These are phyloP conservation scores for Pilatotrama ljubarskyi DNA, from an alignment of 768 basidiomycete genomes.

Conservation along the genomic window DNA sequence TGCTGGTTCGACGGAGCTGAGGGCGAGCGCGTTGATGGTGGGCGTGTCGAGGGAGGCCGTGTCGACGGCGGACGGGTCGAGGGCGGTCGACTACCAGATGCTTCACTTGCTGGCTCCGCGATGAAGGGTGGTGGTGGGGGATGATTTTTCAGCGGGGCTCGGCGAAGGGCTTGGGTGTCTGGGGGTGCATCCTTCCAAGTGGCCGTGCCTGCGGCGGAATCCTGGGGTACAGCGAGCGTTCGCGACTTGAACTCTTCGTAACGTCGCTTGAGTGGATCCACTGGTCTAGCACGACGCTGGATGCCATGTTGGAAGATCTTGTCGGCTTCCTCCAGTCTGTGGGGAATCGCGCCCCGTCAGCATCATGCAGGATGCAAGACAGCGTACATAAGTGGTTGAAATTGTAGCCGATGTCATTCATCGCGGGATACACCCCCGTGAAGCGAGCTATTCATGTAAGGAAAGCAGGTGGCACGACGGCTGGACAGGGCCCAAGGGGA, in stretches of 20 bases:
- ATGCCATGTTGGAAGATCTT: conserved; percentile 82
- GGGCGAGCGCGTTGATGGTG: background rate
- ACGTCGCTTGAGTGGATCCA: conserved; percentile 79
- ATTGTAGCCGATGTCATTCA: background rate
- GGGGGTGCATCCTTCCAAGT: conserved; percentile 27
- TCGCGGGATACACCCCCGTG: background rate
- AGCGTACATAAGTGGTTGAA: no score
- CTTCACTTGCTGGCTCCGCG: conserved; percentile 25
- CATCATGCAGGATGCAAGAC: background rate
- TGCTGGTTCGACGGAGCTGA: conserved; percentile 11
- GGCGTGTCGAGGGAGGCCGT: conserved; percentile 1
- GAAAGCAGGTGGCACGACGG: background rate
- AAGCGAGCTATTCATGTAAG: no score
- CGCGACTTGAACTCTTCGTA: conserved; percentile 77
- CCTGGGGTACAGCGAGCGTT: conserved; percentile 24
- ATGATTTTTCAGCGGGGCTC: conserved; percentile 40
- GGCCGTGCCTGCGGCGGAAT: conserved; percentile 11
- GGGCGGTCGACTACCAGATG: conserved; percentile 17
- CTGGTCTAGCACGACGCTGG: conserved; percentile 74
- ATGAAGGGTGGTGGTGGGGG: conserved; percentile 35
- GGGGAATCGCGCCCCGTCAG: background rate
- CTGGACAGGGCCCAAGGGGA: background rate
- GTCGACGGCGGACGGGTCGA: conserved; percentile 42
- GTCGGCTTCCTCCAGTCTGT: conserved; percentile 77
- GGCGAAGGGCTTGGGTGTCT: conserved; percentile 31